Percentiles rank a stretch among this genome's conserved stretches.
Evolutionary conservation across 345 rosid genomes (phyloP).

Genomic region (Reutealis trisperma): DNA sequence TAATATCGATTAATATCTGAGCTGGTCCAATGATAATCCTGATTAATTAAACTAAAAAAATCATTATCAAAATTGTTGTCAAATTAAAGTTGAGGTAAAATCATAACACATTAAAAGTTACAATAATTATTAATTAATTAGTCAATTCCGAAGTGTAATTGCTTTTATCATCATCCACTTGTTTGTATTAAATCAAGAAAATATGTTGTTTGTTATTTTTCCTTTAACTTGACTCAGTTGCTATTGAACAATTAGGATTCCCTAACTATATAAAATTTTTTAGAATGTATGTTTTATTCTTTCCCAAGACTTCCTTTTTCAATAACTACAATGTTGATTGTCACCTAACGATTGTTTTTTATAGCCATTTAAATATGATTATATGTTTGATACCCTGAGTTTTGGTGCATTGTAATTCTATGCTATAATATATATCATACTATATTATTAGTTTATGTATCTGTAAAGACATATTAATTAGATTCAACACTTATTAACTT

Average conservation of each 20-base stretch:
- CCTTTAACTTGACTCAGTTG: slow-evolving; percentile 30
- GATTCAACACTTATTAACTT: no score
- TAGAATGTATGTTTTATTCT: slow-evolving; percentile 45
- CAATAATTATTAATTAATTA: not conserved
- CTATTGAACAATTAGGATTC: slow-evolving; percentile 31
- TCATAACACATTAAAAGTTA: slow-evolving; percentile 20
- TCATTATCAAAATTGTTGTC: slow-evolving; percentile 4
- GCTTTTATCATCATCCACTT: slow-evolving; percentile 38
- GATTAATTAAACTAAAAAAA: no score
- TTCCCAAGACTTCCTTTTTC: slow-evolving; percentile 9
- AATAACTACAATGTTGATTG: slow-evolving; percentile 18
- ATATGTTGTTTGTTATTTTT: slow-evolving; percentile 35
- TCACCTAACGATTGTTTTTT: slow-evolving; percentile 23
- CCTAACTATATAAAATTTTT: slow-evolving; percentile 13
- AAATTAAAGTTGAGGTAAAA: slow-evolving; percentile 19
- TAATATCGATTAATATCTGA: no score
- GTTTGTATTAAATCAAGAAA: slow-evolving; percentile 35
- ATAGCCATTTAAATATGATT: not conserved
- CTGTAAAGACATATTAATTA: no score
- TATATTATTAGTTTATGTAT: no score
- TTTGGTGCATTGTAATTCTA: slow-evolving; percentile 13
- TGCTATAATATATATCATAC: not conserved
- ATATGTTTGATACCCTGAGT: not conserved
- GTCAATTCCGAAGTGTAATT: slow-evolving; percentile 21
- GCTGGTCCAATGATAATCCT: no score